Conservation (phyloP, 2,329 filamentous ascomycete genomes). For the Aplosporella prunicola region DNA sequence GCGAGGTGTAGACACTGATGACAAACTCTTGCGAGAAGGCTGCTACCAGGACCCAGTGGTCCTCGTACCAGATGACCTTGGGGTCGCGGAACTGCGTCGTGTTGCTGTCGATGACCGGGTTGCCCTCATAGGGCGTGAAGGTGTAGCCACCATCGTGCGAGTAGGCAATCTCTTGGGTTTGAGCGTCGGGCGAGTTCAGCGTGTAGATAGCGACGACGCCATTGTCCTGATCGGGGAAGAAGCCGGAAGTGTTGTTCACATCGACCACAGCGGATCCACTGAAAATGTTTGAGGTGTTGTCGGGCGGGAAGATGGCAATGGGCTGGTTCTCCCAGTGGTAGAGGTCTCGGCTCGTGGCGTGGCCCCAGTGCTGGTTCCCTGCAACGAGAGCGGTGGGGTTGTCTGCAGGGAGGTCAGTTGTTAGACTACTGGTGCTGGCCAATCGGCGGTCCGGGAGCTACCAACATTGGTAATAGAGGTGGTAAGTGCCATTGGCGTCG, state of each 20-base stretch:
- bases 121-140: constrained; percentile 49
- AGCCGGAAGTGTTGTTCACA: constrained; percentile 54
- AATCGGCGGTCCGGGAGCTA: constrained; percentile 11
- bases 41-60: constrained; percentile 49
- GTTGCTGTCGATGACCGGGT: constrained; percentile 50
- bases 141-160: constrained; percentile 53
- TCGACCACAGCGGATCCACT: constrained; percentile 51
- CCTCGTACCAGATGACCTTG: constrained; percentile 51
- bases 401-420: constrained; percentile 25
- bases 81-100: constrained; percentile 55
- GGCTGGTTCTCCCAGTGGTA: constrained; percentile 57
- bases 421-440: not conserved
- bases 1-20: constrained; percentile 53
- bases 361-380: constrained; percentile 58
- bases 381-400: constrained; percentile 41
- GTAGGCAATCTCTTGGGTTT: constrained; percentile 54
- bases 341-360: constrained; percentile 52
- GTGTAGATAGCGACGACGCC: constrained; percentile 55
- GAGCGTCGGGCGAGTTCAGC: constrained; percentile 31
- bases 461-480: constrained; percentile 55
- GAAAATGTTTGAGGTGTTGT: constrained; percentile 45
- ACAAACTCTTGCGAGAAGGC: constrained; percentile 47
- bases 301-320: constrained; percentile 50
- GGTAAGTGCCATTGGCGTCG: constrained; percentile 49
- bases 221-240: constrained; percentile 52